Conservation (phyloP, 306 rosid genomes). For the Betula pendula region DNA sequence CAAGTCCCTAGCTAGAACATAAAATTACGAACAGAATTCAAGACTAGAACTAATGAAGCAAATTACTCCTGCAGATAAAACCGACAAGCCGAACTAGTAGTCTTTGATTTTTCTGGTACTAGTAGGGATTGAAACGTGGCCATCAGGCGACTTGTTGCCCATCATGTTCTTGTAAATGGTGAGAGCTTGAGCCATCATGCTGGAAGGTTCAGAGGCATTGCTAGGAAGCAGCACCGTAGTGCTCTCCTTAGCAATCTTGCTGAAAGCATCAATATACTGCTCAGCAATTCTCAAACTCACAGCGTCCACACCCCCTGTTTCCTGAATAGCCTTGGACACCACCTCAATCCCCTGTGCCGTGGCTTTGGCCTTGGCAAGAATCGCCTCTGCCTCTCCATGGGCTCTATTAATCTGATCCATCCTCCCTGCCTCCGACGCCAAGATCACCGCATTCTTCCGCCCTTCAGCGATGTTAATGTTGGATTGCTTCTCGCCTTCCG, state of each 20-base stretch:
- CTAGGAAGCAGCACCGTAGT: too few species aligned
- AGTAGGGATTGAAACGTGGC: not conserved
- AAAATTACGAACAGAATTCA: not conserved
- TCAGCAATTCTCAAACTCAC: constrained; percentile 7
- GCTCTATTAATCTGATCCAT: too few species aligned
- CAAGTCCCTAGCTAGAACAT: not conserved
- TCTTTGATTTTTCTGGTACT: not conserved
- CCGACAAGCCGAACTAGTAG: not conserved
- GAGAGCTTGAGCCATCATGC: not conserved
- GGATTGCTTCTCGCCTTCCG: too few species aligned
- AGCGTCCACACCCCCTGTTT: not conserved
- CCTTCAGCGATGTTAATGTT: too few species aligned
- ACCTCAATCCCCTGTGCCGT: too few species aligned
- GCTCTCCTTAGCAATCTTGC: too few species aligned
- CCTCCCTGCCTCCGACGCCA: too few species aligned
- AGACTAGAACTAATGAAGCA: not conserved
- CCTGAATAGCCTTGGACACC: too few species aligned
- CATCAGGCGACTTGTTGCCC: not conserved
- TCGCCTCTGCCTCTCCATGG: too few species aligned
- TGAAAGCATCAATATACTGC: not conserved
- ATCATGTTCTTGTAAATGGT: not conserved
- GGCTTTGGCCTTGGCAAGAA: too few species aligned
- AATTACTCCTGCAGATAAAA: not conserved
- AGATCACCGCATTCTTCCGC: too few species aligned
- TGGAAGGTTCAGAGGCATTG: too few species aligned